Base-by-base conservation (phyloP, 345 rosid genomes). In the Aurinia saxatilis region DNA sequence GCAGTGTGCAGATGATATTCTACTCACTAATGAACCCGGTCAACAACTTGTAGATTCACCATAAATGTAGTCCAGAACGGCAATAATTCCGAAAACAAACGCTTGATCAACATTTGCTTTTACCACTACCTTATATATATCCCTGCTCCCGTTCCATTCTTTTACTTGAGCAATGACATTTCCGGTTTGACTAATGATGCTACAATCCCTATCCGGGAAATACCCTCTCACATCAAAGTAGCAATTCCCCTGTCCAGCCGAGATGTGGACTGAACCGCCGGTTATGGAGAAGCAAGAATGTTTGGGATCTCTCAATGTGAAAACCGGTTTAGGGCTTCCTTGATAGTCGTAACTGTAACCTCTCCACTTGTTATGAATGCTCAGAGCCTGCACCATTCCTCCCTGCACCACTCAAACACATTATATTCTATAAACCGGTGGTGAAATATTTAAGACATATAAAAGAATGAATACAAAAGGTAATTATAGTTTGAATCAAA, bases 41-140 rank as follows among this genome's bases (percentile, higher is more conserved):
- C 38, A 81, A 72, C 95, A 90, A 27, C 62, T 57, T 13, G 96
- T 92, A 6, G 98, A 92, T 78, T 85, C 90, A 25, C 89, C 91
- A 44, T 83, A 51, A 29, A 87, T 83, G 58, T 83, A 71, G 39
- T 89, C 96, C n/a, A 92, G 85, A 72, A 82, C 81, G 0, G 86
- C 82, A 39, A 89, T 70, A 7, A 92, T 73, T 34, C 96, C 95
- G 7, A 82, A 77, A 31, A 85, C 82, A 65, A 89, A 87, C 59
- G 88, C 93, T 56, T 84, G 84, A 75, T 89, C 96, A 0, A 80
- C 63, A 10, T 76, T 88, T 0, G 86, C 73, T 44, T 67, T 82
- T 23, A 84, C 77, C 13, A 62, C 66, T 1, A 92, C 84, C 37
- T 83, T 77, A 15, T 89, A 91, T 0, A 86, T 54, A 71, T 92